Conservation (phyloP, 2,329 filamentous ascomycete species). For the Orbilia brochopaga region DNA sequence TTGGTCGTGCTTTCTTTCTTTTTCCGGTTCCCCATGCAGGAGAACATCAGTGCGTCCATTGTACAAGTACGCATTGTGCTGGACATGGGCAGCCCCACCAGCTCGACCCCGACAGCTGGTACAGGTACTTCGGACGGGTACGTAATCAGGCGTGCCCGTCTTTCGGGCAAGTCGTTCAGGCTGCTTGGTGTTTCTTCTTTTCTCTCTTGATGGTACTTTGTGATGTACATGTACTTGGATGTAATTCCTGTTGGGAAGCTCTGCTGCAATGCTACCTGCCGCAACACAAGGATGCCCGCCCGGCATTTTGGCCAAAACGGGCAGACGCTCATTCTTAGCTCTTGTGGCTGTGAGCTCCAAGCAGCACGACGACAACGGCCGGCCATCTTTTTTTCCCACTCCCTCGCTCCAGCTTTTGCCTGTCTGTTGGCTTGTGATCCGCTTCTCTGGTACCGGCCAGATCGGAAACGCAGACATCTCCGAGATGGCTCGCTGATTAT, state of each 20-base stretch:
- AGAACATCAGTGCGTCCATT: conserved; percentile 24
- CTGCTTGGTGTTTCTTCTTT: conserved; percentile 16
- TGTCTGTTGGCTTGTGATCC: conserved; percentile 24
- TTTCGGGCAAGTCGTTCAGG: conserved; percentile 29
- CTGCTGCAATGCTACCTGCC: conserved; percentile 43
- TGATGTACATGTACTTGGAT: too few relatives aligned
- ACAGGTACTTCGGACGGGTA: conserved; percentile 19
- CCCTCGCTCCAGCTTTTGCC: not conserved
- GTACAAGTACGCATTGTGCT: not conserved
- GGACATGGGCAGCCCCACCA: not conserved
- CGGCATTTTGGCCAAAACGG: conserved; percentile 50
- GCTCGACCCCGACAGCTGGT: conserved; percentile 26
- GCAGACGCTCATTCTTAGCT: conserved; percentile 18
- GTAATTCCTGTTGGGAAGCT: conserved; percentile 46
- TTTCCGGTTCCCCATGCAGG: conserved; percentile 25
- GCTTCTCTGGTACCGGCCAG: conserved; percentile 1
- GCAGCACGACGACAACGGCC: conserved; percentile 20
- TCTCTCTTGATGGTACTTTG: too few relatives aligned
- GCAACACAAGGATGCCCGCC: conserved; percentile 41
- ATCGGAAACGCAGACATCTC: not conserved
- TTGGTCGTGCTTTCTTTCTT: conserved; percentile 5
- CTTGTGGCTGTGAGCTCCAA: conserved; percentile 47
- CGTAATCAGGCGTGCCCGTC: conserved; percentile 51
- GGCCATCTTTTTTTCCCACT: conserved; percentile 19
- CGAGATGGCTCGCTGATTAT: conserved; percentile 13